A percentile compares a stretch with the other conserved stretches of the same genome.
Conservation (phyloP, 768 basidiomycete genomes). For the Lactarius quietus region DNA sequence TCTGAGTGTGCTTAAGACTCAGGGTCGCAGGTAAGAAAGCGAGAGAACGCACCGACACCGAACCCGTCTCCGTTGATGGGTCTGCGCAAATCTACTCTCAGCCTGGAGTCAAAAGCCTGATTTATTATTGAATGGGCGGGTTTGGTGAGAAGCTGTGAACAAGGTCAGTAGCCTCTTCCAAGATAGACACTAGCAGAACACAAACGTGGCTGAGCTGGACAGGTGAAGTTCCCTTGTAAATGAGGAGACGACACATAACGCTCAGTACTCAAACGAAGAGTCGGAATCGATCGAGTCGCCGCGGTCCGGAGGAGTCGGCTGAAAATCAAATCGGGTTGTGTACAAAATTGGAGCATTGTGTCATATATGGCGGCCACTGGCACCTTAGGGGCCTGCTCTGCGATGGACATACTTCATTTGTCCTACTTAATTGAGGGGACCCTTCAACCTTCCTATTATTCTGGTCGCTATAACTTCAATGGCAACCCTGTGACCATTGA, state of each 20-base stretch:
- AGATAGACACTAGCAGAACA: conserved; percentile 10
- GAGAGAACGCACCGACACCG: conserved; percentile 68
- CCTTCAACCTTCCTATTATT: neutral
- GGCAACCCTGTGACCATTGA: neutral
- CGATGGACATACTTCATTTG: too few relatives aligned
- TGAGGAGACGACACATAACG: conserved; percentile 86
- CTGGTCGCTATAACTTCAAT: neutral
- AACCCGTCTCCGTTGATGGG: conserved; percentile 98
- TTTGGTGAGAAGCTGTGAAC: conserved; percentile 75
- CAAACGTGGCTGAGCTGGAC: conserved; percentile 83
- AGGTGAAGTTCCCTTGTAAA: conserved; percentile 93
- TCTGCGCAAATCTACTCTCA: conserved; percentile 73
- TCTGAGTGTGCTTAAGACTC: conserved; percentile 5
- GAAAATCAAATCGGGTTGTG: too few relatives aligned
- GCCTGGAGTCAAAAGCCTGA: conserved; percentile 91
- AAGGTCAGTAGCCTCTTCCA: neutral
- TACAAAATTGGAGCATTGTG: too few relatives aligned
- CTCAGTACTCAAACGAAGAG: too few relatives aligned
- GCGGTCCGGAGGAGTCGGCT: too few relatives aligned
- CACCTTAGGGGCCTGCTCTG: too few relatives aligned
- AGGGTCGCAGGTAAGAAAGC: neutral
- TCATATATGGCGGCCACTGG: too few relatives aligned
- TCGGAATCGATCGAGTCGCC: too few relatives aligned
- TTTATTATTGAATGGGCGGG: conserved; percentile 97
- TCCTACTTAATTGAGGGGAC: neutral